These are phyloP conservation scores for Candida sakaeoensis DNA, from an alignment of 805 yeast genomes.

Conservation along the genomic window DNA sequence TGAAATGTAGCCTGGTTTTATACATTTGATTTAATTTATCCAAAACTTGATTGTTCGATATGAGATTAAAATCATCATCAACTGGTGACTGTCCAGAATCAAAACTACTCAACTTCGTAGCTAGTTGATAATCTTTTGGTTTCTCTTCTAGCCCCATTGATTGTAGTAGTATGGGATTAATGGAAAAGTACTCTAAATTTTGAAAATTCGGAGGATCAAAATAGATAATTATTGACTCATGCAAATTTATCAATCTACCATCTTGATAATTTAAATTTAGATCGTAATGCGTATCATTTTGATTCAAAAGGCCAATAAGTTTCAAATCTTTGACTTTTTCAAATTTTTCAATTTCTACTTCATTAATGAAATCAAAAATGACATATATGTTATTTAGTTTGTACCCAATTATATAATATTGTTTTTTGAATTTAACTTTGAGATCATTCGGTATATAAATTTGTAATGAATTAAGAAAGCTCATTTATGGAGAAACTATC, in stretches of 20 bases:
- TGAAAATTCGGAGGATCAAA: conserved; percentile 70
- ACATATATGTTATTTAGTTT: conserved; percentile 19
- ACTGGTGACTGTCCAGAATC: conserved; percentile 4
- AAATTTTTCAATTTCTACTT: conserved; percentile 2
- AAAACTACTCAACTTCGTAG: conserved; percentile 21
- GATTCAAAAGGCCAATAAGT: conserved; percentile 16
- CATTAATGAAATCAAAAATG: conserved; percentile 15
- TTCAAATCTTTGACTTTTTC: conserved; percentile 12
- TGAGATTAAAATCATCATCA: conserved; percentile 16
- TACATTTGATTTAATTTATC: conserved; percentile 32
- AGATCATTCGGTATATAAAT: conserved; percentile 36
- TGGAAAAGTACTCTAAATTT: conserved; percentile 72
- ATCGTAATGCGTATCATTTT: conserved; percentile 6
- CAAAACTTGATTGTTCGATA: conserved; percentile 26
- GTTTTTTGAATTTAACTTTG: conserved; percentile 11
- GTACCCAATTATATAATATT: conserved; percentile 22
- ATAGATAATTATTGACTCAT: conserved; percentile 20
- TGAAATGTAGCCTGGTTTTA: conserved; percentile 2
- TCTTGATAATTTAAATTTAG: conserved; percentile 9
- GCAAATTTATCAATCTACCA: conserved; percentile 18
- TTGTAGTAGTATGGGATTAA: conserved; percentile 68
- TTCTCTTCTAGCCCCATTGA: conserved; percentile 27
- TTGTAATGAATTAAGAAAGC: conserved; percentile 16
- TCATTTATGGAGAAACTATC: conserved; percentile 35
- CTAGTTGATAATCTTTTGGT: conserved; percentile 11